These are phyloP conservation scores for Aspergillus awamori DNA, from an alignment of 2,329 filamentous ascomycete genomes.

Conservation along the genomic window DNA sequence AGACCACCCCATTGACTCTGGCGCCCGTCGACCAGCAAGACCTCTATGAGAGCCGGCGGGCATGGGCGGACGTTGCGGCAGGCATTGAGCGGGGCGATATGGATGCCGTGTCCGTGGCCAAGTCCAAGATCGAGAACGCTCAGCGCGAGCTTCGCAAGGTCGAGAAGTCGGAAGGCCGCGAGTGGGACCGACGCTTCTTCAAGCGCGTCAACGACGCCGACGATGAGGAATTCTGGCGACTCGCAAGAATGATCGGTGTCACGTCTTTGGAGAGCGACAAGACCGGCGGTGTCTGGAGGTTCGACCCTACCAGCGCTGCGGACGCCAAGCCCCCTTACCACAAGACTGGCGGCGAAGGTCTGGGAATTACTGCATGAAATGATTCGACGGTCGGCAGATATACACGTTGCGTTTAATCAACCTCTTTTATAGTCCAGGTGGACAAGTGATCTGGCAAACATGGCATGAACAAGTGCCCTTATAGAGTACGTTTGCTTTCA, in stretches of 20 bases:
- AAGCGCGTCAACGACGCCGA: conserved; percentile 43
- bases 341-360: conserved; percentile 41
- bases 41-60: conserved; percentile 81
- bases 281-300: conserved; percentile 72
- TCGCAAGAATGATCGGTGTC: conserved; percentile 48
- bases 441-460: conserved; percentile 1
- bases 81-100: conserved; percentile 83
- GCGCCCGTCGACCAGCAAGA: conserved; percentile 78
- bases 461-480: conserved; percentile 6
- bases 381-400: background rate
- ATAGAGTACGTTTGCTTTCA: conserved; percentile 14
- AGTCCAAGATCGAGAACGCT: conserved; percentile 85
- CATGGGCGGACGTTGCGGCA: conserved; percentile 82
- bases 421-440: conserved; percentile 1
- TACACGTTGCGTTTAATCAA: conserved; percentile 4
- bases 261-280: conserved; percentile 60
- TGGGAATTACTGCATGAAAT: conserved; percentile 36
- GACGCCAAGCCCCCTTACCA: conserved; percentile 48
- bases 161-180: conserved; percentile 72
- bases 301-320: conserved; percentile 59
- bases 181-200: conserved; percentile 88
- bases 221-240: conserved; percentile 44
- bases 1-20: conserved; percentile 69
- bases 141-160: conserved; percentile 76
- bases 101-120: conserved; percentile 75